Conservation (phyloP, 257 asterid species). For the Nicotiana sylvestris region DNA sequence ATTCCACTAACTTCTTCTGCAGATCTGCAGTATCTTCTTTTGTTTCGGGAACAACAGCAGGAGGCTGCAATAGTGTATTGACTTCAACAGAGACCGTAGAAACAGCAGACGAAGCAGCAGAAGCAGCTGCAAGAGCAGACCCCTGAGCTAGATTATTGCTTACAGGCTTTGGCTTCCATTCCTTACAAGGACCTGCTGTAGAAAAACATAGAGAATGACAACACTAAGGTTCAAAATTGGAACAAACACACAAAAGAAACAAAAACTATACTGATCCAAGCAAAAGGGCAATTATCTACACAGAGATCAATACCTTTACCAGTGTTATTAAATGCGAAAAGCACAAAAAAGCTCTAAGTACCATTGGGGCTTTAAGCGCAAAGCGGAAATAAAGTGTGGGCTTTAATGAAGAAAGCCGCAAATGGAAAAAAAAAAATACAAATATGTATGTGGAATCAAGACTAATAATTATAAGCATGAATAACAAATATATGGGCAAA, state of each 20-base stretch:
- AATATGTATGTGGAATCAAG: too few relatives aligned
- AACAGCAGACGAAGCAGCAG: slow-evolving; percentile 45
- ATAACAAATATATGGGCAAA: too few relatives aligned
- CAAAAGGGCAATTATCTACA: not conserved
- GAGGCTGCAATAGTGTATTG: slow-evolving; percentile 31
- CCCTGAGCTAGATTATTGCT: slow-evolving; percentile 42
- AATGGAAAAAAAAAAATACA: too few relatives aligned
- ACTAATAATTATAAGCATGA: too few relatives aligned
- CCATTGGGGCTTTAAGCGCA: too few relatives aligned
- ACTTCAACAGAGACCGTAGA: slow-evolving; percentile 37
- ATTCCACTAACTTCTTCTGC: slow-evolving; percentile 60
- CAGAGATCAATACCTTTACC: not conserved
- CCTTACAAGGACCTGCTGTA: slow-evolving; percentile 63
- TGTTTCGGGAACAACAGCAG: slow-evolving; percentile 31
- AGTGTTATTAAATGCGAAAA: too few relatives aligned
- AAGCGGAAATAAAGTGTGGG: too few relatives aligned
- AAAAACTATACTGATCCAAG: not conserved
- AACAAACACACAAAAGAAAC: not conserved
- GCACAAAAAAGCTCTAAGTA: too few relatives aligned
- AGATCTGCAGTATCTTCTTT: slow-evolving; percentile 51
- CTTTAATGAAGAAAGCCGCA: too few relatives aligned
- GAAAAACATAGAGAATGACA: slow-evolving; percentile 18
- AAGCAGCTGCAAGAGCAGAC: slow-evolving; percentile 29
- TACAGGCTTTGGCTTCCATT: slow-evolving; percentile 85
- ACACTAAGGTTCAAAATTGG: not conserved